Evolutionary conservation across 192 early-diverging fungal species (phyloP).

Genomic region (Glomus cerebriforme): DNA sequence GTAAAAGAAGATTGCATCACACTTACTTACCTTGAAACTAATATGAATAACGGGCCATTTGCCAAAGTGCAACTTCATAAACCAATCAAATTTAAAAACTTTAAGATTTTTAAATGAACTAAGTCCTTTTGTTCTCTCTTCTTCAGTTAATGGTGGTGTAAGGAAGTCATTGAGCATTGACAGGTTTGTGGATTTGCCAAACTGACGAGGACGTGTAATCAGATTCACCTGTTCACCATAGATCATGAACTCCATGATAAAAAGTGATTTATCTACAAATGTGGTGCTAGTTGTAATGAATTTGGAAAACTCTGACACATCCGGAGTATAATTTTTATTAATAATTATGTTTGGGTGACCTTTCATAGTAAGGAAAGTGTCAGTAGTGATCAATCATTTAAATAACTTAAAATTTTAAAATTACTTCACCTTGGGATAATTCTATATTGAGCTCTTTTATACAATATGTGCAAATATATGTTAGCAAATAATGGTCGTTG

Average conservation of each 20-base stretch:
- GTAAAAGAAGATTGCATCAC: background rate
- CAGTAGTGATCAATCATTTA: slow-evolving; percentile 1
- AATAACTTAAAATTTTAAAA: slow-evolving; percentile 13
- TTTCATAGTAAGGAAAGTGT: slow-evolving; percentile 1
- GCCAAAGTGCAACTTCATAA: slow-evolving; percentile 13
- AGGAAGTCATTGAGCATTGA: slow-evolving; percentile 25
- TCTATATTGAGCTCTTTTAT: background rate
- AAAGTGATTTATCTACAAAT: slow-evolving; percentile 31
- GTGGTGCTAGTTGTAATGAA: background rate
- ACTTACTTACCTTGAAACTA: slow-evolving; percentile 19
- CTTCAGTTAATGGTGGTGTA: background rate
- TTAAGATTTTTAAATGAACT: slow-evolving; percentile 14
- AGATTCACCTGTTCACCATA: slow-evolving; percentile 1
- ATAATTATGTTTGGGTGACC: slow-evolving; percentile 1
- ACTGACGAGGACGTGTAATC: slow-evolving; percentile 26
- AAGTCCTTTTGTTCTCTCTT: background rate
- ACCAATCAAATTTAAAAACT: slow-evolving; percentile 3
- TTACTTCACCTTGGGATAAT: slow-evolving; percentile 13
- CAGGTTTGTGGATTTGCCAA: slow-evolving; percentile 28
- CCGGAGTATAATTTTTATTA: background rate
- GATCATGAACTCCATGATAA: slow-evolving; percentile 19
- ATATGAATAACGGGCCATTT: slow-evolving; percentile 20
- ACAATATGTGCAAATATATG: slow-evolving; percentile 6
- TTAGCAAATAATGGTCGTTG: slow-evolving; percentile 24
- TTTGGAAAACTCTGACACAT: background rate